Conservation (phyloP, 768 basidiomycete genomes). For the Collybia sordida region DNA sequence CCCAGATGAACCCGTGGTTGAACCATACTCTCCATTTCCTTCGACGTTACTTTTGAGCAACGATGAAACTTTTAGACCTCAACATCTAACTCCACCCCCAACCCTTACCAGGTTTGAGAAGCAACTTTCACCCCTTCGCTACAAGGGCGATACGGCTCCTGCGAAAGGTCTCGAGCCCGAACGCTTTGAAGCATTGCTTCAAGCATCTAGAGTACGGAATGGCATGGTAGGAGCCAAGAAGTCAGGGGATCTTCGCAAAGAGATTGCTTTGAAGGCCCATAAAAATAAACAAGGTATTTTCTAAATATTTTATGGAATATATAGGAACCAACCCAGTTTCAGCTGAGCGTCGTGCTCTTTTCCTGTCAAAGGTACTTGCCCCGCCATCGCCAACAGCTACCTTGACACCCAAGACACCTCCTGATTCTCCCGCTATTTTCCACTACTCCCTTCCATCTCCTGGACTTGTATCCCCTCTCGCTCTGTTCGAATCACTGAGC, state of each 20-base stretch:
- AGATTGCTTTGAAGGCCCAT: constrained; percentile 72
- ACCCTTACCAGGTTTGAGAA: constrained; percentile 39
- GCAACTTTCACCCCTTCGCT: constrained; percentile 52
- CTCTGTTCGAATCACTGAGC: constrained; percentile 52
- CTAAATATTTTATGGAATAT: background rate
- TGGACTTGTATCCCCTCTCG: constrained; percentile 61
- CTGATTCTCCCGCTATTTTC: constrained; percentile 68
- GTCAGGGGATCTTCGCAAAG: constrained; percentile 64
- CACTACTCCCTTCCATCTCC: constrained; percentile 71
- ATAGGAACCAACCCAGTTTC: constrained; percentile 1
- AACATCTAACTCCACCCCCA: constrained; percentile 58
- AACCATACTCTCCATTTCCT: constrained; percentile 68
- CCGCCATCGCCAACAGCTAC: constrained; percentile 62
- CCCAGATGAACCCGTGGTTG: constrained; percentile 45
- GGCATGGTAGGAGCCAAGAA: constrained; percentile 42
- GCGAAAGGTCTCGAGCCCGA: constrained; percentile 60
- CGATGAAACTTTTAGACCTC: constrained; percentile 56
- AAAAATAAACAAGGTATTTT: constrained; percentile 70
- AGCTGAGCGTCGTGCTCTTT: constrained; percentile 75
- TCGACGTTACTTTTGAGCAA: constrained; percentile 29
- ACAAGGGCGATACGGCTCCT: constrained; percentile 29
- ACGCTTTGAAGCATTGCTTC: constrained; percentile 64
- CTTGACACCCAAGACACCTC: constrained; percentile 59
- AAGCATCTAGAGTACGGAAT: constrained; percentile 58
- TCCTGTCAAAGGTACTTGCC: constrained; percentile 72